Evolutionary conservation across 805 yeast genomes (phyloP).

Genomic region (Saturnispora kantuleensis): DNA sequence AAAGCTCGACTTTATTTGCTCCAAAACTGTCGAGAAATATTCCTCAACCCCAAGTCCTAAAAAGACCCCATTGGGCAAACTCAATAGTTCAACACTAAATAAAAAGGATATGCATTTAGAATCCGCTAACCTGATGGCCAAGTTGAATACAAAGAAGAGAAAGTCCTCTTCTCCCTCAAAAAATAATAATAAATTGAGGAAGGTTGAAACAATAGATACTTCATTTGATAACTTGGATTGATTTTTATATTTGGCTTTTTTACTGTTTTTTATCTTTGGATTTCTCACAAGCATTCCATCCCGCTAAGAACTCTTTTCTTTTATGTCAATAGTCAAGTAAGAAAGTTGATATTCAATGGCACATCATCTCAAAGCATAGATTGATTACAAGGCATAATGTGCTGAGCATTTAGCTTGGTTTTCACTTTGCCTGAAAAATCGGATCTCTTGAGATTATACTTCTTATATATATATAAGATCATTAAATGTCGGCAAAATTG

Average conservation of each 20-base stretch:
- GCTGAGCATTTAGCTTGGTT: conserved; percentile 8
- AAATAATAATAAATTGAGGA: conserved; percentile 11
- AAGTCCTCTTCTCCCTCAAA: conserved; percentile 12
- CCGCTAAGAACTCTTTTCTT: too few relatives aligned
- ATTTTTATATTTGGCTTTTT: not conserved
- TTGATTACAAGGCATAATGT: too few relatives aligned
- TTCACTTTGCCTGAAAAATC: not conserved
- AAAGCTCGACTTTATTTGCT: not conserved
- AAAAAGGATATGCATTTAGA: conserved; percentile 6
- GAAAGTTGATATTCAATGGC: too few relatives aligned
- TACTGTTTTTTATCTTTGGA: not conserved
- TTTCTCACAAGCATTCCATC: not conserved
- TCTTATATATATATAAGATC: too few relatives aligned
- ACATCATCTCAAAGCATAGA: too few relatives aligned
- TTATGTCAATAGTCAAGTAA: too few relatives aligned
- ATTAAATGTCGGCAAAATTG: too few relatives aligned
- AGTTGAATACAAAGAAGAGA: conserved; percentile 8
- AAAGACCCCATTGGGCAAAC: conserved; percentile 6
- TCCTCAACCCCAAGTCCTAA: conserved; percentile 3
- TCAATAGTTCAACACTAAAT: conserved; percentile 10
- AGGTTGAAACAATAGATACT: conserved; percentile 8
- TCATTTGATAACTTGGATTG: conserved; percentile 4
- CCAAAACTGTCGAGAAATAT: not conserved
- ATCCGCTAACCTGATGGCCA: not conserved
- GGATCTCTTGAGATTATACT: too few relatives aligned